phyloP scores from a whole-genome alignment of 163 green algal genomes.

The Prototheca wickerhamii region DNA sequence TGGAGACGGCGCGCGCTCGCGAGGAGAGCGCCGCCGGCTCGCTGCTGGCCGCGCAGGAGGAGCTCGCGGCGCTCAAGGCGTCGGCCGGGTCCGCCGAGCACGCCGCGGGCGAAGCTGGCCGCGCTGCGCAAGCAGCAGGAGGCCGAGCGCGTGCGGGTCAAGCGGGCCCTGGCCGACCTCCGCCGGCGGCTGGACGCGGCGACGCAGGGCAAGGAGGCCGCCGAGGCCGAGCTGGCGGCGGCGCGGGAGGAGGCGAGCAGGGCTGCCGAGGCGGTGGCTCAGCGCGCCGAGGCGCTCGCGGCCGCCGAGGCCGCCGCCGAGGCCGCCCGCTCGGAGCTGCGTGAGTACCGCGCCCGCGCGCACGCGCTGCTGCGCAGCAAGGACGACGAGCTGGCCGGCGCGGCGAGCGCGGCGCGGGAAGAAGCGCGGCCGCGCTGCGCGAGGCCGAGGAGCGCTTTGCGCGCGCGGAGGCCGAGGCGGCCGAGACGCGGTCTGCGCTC shows the following conservation, averaged over 20 bases:
- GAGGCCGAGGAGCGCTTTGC: constrained; percentile 12
- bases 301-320: neutral
- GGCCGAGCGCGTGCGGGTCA: constrained; percentile 29
- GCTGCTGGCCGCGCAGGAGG: neutral
- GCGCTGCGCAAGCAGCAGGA: constrained; percentile 31
- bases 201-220: constrained; percentile 11
- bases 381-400: constrained; percentile 16
- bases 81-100: constrained; percentile 1
- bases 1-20: neutral
- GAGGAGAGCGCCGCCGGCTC: neutral
- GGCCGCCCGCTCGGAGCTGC: constrained; percentile 1
- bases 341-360: constrained; percentile 29
- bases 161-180: constrained; percentile 30
- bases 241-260: neutral
- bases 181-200: constrained; percentile 26
- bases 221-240: constrained; percentile 1
- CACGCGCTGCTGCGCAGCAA: constrained; percentile 29
- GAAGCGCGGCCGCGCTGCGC: neutral
- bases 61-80: neutral
- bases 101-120: constrained; percentile 9
- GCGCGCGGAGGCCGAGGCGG: neutral
- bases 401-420: neutral
- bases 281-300: constrained; percentile 3
- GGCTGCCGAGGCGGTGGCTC: neutral
- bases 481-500: neutral